Evolutionary conservation across 129 eudicot genomes (phyloP).

Genomic region (Escallonia rubra): DNA sequence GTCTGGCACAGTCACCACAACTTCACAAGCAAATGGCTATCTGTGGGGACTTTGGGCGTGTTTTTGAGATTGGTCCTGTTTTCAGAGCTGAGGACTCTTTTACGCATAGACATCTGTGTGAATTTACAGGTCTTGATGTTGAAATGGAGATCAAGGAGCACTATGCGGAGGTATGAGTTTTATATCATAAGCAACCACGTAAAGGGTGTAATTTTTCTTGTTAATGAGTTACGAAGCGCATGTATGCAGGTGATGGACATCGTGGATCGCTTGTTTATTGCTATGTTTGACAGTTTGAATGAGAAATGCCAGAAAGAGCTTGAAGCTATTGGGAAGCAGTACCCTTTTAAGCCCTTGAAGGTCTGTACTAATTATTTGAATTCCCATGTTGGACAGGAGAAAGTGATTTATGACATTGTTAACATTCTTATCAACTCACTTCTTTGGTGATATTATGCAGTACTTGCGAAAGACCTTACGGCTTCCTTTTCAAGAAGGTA

Average conservation of each 20-base stretch:
- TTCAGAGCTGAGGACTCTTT: conserved; percentile 90
- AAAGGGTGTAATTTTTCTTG: too few species aligned
- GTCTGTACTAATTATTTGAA: conserved; percentile 14
- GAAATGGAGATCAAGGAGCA: conserved; percentile 90
- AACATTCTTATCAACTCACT: too few species aligned
- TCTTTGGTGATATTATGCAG: conserved; percentile 37
- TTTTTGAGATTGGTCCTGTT: conserved; percentile 86
- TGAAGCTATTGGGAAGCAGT: conserved; percentile 75
- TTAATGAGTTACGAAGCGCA: conserved; percentile 1
- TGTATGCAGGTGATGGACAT: conserved; percentile 86
- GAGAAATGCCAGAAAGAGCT: conserved; percentile 62
- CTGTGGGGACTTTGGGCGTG: conserved; percentile 82
- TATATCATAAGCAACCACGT: too few species aligned
- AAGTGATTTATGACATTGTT: too few species aligned
- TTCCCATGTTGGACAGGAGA: too few species aligned
- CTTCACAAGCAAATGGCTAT: conserved; percentile 95
- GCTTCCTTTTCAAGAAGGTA: conserved; percentile 81
- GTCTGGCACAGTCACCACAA: conserved; percentile 94
- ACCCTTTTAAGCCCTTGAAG: conserved; percentile 77
- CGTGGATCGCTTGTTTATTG: conserved; percentile 75
- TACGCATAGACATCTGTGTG: conserved; percentile 92
- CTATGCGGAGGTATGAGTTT: conserved; percentile 62
- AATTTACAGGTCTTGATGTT: conserved; percentile 86
- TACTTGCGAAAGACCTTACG: conserved; percentile 62
- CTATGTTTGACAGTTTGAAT: conserved; percentile 69